Conservation (phyloP, 2,329 filamentous ascomycete genomes). For the Beauveria sp. region DNA sequence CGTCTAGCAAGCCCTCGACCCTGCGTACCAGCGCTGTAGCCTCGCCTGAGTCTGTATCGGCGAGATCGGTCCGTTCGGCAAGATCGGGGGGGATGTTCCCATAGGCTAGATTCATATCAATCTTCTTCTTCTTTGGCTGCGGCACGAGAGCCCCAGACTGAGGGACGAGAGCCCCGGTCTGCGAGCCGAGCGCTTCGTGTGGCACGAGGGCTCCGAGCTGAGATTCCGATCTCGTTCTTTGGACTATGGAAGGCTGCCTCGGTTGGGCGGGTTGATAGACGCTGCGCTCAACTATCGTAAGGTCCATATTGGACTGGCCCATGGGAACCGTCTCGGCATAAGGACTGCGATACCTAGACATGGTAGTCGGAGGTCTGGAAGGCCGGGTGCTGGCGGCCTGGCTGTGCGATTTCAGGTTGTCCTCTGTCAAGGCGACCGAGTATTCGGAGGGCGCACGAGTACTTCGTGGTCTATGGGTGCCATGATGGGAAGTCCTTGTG, state of each 20-base stretch:
- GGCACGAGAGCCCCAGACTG: not conserved
- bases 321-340: slow-evolving; percentile 31
- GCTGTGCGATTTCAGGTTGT: slow-evolving; percentile 45
- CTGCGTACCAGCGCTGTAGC: slow-evolving; percentile 56
- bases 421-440: slow-evolving; percentile 33
- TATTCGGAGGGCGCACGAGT: slow-evolving; percentile 14
- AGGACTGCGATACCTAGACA: slow-evolving; percentile 34
- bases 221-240: slow-evolving; percentile 33
- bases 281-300: slow-evolving; percentile 21
- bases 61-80: slow-evolving; percentile 37
- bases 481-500: slow-evolving; percentile 22
- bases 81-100: slow-evolving; percentile 71
- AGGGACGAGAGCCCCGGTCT: slow-evolving; percentile 1
- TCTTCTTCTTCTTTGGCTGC: slow-evolving; percentile 38
- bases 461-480: slow-evolving; percentile 16
- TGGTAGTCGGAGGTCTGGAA: slow-evolving; percentile 34
- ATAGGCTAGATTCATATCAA: slow-evolving; percentile 91
- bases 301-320: slow-evolving; percentile 29
- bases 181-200: slow-evolving; percentile 15
- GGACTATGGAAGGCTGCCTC: slow-evolving; percentile 23
- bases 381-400: slow-evolving; percentile 44
- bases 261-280: slow-evolving; percentile 7
- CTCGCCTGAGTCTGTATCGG: slow-evolving; percentile 39
- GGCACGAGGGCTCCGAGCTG: slow-evolving; percentile 15
- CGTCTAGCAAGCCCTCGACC: slow-evolving; percentile 71